A percentile compares a stretch with the other conserved stretches of the same genome.
Evolutionary conservation across 176 grass and related monocot species (phyloP).

Genomic region (Pontederia crassipes): DNA sequence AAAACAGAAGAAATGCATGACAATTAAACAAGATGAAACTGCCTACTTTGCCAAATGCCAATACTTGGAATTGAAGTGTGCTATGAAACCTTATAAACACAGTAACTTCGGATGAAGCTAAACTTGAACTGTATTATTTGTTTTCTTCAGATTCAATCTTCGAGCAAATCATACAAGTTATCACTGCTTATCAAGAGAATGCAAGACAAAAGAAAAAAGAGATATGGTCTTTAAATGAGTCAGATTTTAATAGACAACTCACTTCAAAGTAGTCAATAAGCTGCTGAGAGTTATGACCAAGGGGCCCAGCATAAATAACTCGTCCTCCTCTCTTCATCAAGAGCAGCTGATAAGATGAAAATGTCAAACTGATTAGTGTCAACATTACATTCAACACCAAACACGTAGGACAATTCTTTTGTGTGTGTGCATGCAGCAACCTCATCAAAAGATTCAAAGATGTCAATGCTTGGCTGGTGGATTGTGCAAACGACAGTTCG

Average conservation of each 20-base stretch:
- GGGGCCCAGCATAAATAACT: slow-evolving; percentile 76
- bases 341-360: slow-evolving; percentile 48
- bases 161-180: too few species aligned
- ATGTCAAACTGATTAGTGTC: not conserved
- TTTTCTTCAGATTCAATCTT: too few species aligned
- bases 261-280: slow-evolving; percentile 88
- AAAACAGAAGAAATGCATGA: too few species aligned
- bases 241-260: not conserved
- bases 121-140: too few species aligned
- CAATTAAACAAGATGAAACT: too few species aligned
- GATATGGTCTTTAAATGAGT: too few species aligned
- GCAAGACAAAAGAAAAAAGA: too few species aligned
- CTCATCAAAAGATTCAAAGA: slow-evolving; percentile 97
- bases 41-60: too few species aligned
- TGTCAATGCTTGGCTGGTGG: slow-evolving; percentile 94
- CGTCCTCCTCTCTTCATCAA: slow-evolving; percentile 81
- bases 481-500: slow-evolving; percentile 95
- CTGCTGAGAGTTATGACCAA: slow-evolving; percentile 61
- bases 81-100: too few species aligned
- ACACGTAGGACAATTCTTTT: not conserved
- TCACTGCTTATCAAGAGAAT: too few species aligned
- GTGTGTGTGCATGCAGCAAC: slow-evolving; percentile 12
- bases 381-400: not conserved
- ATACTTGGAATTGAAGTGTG: too few species aligned
- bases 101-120: too few species aligned